Percentiles rank a stretch among this genome's conserved stretches.
Evolutionary conservation across 805 yeast genomes (phyloP).

Genomic region (Candida silvatica): DNA sequence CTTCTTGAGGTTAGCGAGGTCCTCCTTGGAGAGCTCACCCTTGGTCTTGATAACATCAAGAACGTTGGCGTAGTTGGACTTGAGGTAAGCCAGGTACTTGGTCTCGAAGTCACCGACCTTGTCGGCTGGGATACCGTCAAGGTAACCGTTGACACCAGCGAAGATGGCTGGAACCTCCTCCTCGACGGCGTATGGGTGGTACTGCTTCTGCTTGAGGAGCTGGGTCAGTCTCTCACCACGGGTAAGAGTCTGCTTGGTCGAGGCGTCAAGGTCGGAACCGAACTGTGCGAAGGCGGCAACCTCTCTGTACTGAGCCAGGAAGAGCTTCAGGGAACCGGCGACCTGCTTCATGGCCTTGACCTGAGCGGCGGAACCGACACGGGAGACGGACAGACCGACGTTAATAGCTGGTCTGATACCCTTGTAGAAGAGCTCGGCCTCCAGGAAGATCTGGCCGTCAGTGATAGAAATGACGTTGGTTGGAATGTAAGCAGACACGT

Average conservation of each 20-base stretch:
- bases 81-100: slow-evolving; percentile 85
- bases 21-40: slow-evolving; percentile 88
- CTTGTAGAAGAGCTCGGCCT: slow-evolving; percentile 99
- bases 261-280: slow-evolving; percentile 99
- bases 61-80: slow-evolving; percentile 81
- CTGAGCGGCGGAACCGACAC: slow-evolving; percentile 99
- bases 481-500: slow-evolving; percentile 96
- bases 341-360: slow-evolving; percentile 99
- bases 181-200: slow-evolving; percentile 94
- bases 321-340: slow-evolving; percentile 99
- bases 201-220: slow-evolving; percentile 96
- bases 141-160: slow-evolving; percentile 99
- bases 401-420: slow-evolving; percentile 99
- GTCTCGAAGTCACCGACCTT: slow-evolving; percentile 88
- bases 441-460: slow-evolving; percentile 97
- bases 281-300: slow-evolving; percentile 99
- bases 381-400: slow-evolving; percentile 99
- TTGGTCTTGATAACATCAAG: slow-evolving; percentile 74
- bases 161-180: slow-evolving; percentile 97
- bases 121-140: slow-evolving; percentile 77
- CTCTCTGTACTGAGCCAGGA: slow-evolving; percentile 99
- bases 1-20: slow-evolving; percentile 77
- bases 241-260: slow-evolving; percentile 96
- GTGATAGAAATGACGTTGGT: slow-evolving; percentile 96
- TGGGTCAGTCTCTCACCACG: slow-evolving; percentile 99